Evolutionary conservation across 2,329 filamentous ascomycete species (phyloP).

Genomic region (Claviceps digitariae): DNA sequence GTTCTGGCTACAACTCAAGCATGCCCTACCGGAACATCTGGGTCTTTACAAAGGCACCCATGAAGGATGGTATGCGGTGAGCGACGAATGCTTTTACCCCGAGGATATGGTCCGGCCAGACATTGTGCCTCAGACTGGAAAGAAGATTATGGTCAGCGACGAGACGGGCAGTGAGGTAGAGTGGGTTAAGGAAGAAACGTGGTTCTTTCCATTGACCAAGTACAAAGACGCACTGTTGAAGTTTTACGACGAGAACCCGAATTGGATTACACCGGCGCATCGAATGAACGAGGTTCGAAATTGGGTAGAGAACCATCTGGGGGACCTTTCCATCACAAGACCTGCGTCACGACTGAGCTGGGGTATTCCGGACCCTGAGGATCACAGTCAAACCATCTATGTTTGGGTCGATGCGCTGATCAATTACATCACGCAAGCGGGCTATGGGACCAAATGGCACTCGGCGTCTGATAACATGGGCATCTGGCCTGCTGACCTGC

Average conservation of each 20-base stretch:
- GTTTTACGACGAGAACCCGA: constrained; percentile 65
- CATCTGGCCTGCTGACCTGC: constrained; percentile 83
- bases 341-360: constrained; percentile 65
- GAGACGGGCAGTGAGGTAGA: constrained; percentile 91
- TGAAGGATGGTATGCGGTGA: constrained; percentile 91
- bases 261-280: constrained; percentile 58
- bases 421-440: constrained; percentile 81
- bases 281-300: constrained; percentile 68
- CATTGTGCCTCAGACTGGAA: constrained; percentile 67
- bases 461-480: constrained; percentile 47
- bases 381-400: constrained; percentile 81
- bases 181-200: constrained; percentile 87
- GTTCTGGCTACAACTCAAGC: constrained; percentile 70
- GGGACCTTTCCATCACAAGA: constrained; percentile 81
- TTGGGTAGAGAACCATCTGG: constrained; percentile 63
- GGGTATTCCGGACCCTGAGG: constrained; percentile 81
- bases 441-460: constrained; percentile 51
- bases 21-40: constrained; percentile 39
- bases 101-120: constrained; percentile 58
- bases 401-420: constrained; percentile 95
- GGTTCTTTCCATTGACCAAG: constrained; percentile 82
- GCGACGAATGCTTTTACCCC: constrained; percentile 94
- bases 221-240: constrained; percentile 66
- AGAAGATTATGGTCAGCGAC: constrained; percentile 66
- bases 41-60: constrained; percentile 78